phyloP scores from a whole-genome alignment of 257 asterid species.

The Lithospermum erythrorhizon region DNA sequence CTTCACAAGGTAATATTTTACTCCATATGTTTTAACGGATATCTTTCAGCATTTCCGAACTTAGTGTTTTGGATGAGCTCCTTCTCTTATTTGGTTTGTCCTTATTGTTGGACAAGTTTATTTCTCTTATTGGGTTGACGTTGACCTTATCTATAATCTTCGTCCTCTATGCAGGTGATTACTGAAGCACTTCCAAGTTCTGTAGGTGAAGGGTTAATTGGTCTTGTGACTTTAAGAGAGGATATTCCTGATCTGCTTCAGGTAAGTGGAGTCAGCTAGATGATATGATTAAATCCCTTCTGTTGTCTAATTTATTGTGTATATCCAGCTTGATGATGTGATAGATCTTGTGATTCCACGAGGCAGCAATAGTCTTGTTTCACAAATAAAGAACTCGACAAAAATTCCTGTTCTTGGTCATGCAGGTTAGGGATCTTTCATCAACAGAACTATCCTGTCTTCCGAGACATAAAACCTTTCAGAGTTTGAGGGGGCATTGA shows the following conservation, averaged over 20 bases:
- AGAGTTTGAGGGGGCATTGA: not conserved
- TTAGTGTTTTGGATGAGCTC: not conserved
- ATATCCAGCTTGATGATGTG: conserved; percentile 65
- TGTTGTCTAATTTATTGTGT: conserved; percentile 4
- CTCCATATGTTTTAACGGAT: not conserved
- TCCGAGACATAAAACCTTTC: not conserved
- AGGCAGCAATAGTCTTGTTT: conserved; percentile 75
- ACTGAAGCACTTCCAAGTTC: conserved; percentile 60
- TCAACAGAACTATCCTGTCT: not conserved
- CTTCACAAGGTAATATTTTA: conserved; percentile 52
- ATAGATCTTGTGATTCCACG: conserved; percentile 86
- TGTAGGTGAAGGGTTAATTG: conserved; percentile 61
- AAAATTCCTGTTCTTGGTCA: conserved; percentile 89
- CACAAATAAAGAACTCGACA: conserved; percentile 63
- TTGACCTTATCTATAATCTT: not conserved
- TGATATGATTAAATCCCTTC: conserved; percentile 2
- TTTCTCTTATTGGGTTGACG: not conserved
- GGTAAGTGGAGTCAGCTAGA: conserved; percentile 26
- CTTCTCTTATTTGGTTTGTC: not conserved
- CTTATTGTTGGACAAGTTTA: not conserved
- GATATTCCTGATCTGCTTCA: conserved; percentile 77
- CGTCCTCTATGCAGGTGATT: conserved; percentile 36
- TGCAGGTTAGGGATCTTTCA: conserved; percentile 41
- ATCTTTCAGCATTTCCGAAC: not conserved
- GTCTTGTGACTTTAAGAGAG: conserved; percentile 69